Evolutionary conservation across 257 asterid genomes (phyloP), one percentile per base, ranked within the genome.

Genomic region (Handroanthus guayacan): DNA sequence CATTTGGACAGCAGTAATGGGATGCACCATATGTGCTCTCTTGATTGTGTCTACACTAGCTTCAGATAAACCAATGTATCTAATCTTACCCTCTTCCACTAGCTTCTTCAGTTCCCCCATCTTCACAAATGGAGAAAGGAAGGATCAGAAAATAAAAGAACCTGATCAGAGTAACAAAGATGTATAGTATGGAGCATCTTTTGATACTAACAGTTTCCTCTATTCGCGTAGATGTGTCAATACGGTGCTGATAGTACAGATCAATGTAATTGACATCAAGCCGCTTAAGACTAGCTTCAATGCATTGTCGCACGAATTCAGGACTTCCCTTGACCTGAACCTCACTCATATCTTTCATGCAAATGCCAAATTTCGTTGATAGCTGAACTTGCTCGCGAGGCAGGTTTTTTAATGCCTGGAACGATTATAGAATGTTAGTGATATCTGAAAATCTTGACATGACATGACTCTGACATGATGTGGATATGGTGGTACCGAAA

Each of bases 11-110:
- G 88, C 86, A 17, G 85, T 86, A 61, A 89, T 58, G 2, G 94
- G 92, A 79, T 89, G 94, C 76, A 89, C 85, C 0, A 69, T 81
- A 50, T 89, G 89, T 1, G 92, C 94, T 67, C 92, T 86, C 86
- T 67, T 84, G 78, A 85, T 82, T 36, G 90, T 89, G 79, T 86
- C 92, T 8, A 64, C 34, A 11, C 72, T 79, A n/a, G 94, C 86
- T 80, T 89, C 94, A 7, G 90, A 89, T 36, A 89, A 57, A 38
- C 94, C 91, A 8, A 89, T 72, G 77, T 87, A 85, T 67, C 63
- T 81, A 69, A 89, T 84, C 60, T 84, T 85, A 51, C 91, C 90
- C 65, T 89, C 94, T 20, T 82, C 87, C 52, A 89, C 91, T 5
- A 89, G 78, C 78, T 79, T 89, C 79, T 85, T 89, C 9, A 87